Evolutionary conservation across 192 early-diverging fungal species (phyloP).

Genomic region (Pilobolus umbonatus): DNA sequence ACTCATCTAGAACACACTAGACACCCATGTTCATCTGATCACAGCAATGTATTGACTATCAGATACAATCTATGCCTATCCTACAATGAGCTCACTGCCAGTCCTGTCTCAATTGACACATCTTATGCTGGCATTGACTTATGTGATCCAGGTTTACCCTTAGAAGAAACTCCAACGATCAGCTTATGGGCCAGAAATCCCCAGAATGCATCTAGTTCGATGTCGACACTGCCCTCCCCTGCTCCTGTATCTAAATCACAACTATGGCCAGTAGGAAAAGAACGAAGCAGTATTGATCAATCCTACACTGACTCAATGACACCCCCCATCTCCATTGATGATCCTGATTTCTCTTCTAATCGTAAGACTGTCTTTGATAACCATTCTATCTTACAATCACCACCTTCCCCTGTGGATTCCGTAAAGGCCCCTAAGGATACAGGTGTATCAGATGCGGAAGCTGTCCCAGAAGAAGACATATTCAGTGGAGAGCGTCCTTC

Average conservation of each 20-base stretch:
- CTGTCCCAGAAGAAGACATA: slow-evolving; percentile 18
- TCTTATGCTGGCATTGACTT: background rate
- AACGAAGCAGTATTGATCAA: no score
- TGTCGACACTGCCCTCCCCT: no score
- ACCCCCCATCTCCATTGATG: no score
- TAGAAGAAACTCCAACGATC: background rate
- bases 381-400: no score
- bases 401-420: background rate
- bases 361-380: background rate
- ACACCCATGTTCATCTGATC: no score
- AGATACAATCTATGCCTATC: background rate
- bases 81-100: background rate
- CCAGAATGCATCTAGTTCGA: background rate
- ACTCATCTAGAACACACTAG: no score
- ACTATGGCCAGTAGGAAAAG: background rate
- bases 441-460: background rate
- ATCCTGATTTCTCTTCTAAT: background rate
- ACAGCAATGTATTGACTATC: no score
- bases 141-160: background rate
- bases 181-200: background rate
- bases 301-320: no score
- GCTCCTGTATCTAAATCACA: no score
- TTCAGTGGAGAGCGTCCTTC: slow-evolving; percentile 62
- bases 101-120: no score
- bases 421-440: background rate